Evolutionary conservation across 2,329 filamentous ascomycete species (phyloP), one percentile per base, ranked within the genome.

Genomic region (Diaporthe helianthi): DNA sequence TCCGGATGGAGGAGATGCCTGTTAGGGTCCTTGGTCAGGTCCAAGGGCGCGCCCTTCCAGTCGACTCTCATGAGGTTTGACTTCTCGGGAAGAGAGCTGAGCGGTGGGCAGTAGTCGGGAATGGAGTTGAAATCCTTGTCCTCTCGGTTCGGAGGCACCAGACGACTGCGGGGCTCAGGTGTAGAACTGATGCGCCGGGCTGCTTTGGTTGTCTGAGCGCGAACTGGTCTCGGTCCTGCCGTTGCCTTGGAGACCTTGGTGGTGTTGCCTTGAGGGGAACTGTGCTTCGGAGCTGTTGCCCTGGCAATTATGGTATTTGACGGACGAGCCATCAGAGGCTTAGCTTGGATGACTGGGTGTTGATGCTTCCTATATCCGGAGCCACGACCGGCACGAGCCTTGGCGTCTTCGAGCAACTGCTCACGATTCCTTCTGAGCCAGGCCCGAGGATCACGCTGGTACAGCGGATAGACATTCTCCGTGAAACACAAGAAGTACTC

Each of bases 41-140:
- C 92, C 73, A 96, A 88, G 47, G 90, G 87, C 71, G 89, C 88
- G 9, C 92, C 93, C 82, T 94, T 96, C 93, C 93, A 97, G 72
- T 97, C 93, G 31, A 93, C 90, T 83, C 94, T 95, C 74, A 96
- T 85, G 51, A 86, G 88, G 78, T 93, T 93, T 64, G 86, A 81
- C 75, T 90, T 90, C 73, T 83, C 82, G 9, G 90, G 88, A 4
- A 96, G 85, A 2, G 90, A 90, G 67, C 83, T 81, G 51, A 89
- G 76, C 0, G 92, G 89, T 53, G 93, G 93, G 64, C 89, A 93
- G 78, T 86, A 92, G 78, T 97, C 89, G 7, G 86, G 85, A 38
- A 97, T 84, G 4, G 88, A 83, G 54, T 86, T 83, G 79, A 93
- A 97, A 78, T 97, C 91, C 77, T 92, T 93, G 77, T 97, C 93